These are phyloP conservation scores for Elsinoe perseae DNA, from an alignment of 2,329 filamentous ascomycete genomes.

Conservation along the genomic window DNA sequence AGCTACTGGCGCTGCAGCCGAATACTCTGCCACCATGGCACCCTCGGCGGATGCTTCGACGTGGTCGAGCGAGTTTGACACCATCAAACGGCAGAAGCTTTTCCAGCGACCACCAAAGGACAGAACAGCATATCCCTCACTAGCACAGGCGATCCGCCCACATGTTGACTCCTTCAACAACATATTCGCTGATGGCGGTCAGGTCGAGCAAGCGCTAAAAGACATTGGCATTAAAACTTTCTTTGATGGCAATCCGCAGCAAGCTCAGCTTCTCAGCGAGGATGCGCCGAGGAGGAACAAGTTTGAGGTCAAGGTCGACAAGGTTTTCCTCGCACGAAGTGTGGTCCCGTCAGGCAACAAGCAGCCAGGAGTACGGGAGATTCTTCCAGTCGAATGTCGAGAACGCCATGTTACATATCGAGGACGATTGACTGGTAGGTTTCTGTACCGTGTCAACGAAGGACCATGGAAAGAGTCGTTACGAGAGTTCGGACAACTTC, in stretches of 20 bases:
- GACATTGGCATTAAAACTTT: constrained; percentile 89
- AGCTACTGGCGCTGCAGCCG: background rate
- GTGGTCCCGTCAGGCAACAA: constrained; percentile 76
- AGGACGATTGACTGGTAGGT: constrained; percentile 71
- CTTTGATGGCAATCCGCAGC: constrained; percentile 61
- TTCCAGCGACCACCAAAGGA: constrained; percentile 85
- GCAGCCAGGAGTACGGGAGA: constrained; percentile 71
- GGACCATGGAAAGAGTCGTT: constrained; percentile 75
- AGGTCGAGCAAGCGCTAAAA: constrained; percentile 65
- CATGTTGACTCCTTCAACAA: constrained; percentile 96
- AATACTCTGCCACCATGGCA: constrained; percentile 24
- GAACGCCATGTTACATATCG: constrained; percentile 89
- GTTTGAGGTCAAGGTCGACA: constrained; percentile 68
- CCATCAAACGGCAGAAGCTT: constrained; percentile 74
- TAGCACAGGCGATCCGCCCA: constrained; percentile 78
- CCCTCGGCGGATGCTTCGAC: constrained; percentile 50
- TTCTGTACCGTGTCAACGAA: constrained; percentile 82
- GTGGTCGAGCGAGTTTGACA: constrained; percentile 84
- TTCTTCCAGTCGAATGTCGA: constrained; percentile 86
- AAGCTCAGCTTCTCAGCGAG: constrained; percentile 41
- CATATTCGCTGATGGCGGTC: constrained; percentile 66
- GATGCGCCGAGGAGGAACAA: constrained; percentile 53
- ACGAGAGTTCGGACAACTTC: constrained; percentile 79
- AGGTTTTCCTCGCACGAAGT: constrained; percentile 75
- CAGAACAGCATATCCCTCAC: constrained; percentile 75